These are phyloP conservation scores for Oryza punctata DNA, from an alignment of 176 grass and related monocot genomes.

Conservation along the genomic window DNA sequence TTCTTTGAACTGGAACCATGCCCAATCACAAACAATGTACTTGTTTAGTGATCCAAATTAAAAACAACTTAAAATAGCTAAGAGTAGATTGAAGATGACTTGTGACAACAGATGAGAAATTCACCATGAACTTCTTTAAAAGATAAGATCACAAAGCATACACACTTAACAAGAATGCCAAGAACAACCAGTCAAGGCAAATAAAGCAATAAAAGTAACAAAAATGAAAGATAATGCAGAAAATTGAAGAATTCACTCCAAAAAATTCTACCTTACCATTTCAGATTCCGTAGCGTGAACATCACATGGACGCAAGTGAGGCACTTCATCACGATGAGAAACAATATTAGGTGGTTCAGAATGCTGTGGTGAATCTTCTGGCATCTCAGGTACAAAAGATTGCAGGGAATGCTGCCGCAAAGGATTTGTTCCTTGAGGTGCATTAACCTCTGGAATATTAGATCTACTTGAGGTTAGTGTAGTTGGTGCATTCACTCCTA, in stretches of 20 bases:
- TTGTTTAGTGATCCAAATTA: background rate
- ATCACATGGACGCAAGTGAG: slow-evolving; percentile 39
- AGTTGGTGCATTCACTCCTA: slow-evolving; percentile 35
- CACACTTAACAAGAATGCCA: slow-evolving; percentile 22
- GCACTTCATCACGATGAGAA: slow-evolving; percentile 30
- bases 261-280: slow-evolving; percentile 53
- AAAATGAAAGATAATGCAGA: slow-evolving; percentile 9
- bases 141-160: background rate
- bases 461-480: slow-evolving; percentile 19
- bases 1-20: background rate
- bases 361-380: slow-evolving; percentile 40
- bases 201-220: slow-evolving; percentile 21
- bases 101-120: slow-evolving; percentile 20
- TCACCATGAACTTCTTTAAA: slow-evolving; percentile 11
- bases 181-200: slow-evolving; percentile 15
- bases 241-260: slow-evolving; percentile 10
- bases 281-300: slow-evolving; percentile 33
- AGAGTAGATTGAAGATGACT: slow-evolving; percentile 22
- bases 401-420: slow-evolving; percentile 7
- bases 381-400: slow-evolving; percentile 37
- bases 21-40: slow-evolving; percentile 24
- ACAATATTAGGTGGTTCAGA: slow-evolving; percentile 30
- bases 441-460: slow-evolving; percentile 32
- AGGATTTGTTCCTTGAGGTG: slow-evolving; percentile 36
- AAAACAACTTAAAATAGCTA: slow-evolving; percentile 26